phyloP scores from a whole-genome alignment of 371 early-diverging fungal genomes.

The Chytridium lagenaria region DNA sequence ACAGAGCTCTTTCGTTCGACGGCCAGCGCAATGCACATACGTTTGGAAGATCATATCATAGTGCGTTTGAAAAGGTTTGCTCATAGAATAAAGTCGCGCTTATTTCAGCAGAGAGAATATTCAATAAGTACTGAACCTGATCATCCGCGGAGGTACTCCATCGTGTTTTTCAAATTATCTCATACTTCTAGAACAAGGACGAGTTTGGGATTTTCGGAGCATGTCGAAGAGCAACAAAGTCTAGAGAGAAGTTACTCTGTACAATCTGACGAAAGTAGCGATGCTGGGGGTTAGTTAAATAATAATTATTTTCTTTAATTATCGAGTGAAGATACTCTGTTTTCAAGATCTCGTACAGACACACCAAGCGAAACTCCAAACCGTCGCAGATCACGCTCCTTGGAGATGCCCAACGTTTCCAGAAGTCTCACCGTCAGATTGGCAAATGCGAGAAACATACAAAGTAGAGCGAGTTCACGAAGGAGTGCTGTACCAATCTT shows the following conservation, averaged over 20 bases:
- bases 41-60: too few relatives aligned
- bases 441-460: too few relatives aligned
- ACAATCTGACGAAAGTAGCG: slow-evolving; percentile 4
- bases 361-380: not conserved
- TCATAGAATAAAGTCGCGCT: not conserved
- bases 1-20: not conserved
- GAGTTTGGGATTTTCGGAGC: not conserved
- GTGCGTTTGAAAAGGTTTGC: not conserved
- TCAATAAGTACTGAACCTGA: too few relatives aligned
- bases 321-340: not conserved
- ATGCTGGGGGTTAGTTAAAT: not conserved
- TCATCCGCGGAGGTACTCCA: too few relatives aligned
- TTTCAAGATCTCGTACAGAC: not conserved
- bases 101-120: too few relatives aligned
- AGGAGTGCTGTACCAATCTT: not conserved
- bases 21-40: not conserved
- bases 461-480: too few relatives aligned
- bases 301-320: not conserved
- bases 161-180: too few relatives aligned
- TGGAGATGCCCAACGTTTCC: not conserved
- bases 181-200: not conserved
- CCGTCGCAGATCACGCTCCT: not conserved
- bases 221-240: not conserved
- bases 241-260: not conserved
- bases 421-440: not conserved